Evolutionary conservation across 441 rosid genomes (phyloP), one percentile per base, ranked within the genome.

Genomic region (Dalechampia spathulata): DNA sequence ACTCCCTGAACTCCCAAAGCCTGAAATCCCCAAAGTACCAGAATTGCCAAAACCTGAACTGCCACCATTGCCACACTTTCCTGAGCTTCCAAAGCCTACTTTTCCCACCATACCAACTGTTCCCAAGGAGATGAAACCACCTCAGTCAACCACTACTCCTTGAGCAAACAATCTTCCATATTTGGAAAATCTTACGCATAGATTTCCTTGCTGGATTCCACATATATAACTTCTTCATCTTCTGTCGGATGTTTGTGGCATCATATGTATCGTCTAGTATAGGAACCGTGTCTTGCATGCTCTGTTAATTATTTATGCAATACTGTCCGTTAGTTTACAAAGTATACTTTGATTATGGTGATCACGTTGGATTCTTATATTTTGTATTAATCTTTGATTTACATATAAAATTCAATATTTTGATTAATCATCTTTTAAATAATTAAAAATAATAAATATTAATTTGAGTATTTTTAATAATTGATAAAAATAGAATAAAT

Each of bases 41-140:
- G 41, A 38, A 15, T 38, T 38, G n/a, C 41, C 41, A 15, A 38
- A 38, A 38, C 41, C 41, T 2, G 16, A 38, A 38, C 41, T 38
- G 16, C 41, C 41, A 38, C 5, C 41, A 12, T 38, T 38, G 16
- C 52, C 36, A 1, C 32, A 62, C 11, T 22, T 62, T 5, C 71
- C 63, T 10, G 53, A 58, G 28, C 47, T 67, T 19, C 73, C 69
- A 0, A 61, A 64, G 67, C 49, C 66, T 2, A 48, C 60, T 21
- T 14, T 32, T 45, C 68, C 66, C 0, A 37, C 36, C 34, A 21
- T 64, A 6, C 78, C 71, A 23, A 34, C 2, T 47, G 57, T 52
- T 49, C 47, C 70, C 4, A 49, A 61, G 26, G 64, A 53, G 11
- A 30, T 52, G 2, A 53, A 34, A 2, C 53, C 64, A 16, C 32